Conservation (phyloP, 2,329 filamentous ascomycete species). For the Pseudopithomyces maydicus region DNA sequence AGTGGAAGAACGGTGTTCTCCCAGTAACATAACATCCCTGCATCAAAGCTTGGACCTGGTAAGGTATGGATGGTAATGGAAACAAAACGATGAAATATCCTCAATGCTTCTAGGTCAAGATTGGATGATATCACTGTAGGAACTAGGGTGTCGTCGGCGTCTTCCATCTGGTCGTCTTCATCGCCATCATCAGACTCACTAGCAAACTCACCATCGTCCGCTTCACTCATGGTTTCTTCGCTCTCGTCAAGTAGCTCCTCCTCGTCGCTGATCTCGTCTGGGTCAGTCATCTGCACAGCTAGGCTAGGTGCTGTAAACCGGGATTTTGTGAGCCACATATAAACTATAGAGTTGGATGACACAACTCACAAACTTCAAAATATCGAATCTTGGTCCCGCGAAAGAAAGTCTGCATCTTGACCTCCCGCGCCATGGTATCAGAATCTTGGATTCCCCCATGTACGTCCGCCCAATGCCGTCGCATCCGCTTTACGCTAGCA, state of each 20-base stretch:
- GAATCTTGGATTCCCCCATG: conserved; percentile 19
- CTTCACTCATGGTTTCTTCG: not conserved
- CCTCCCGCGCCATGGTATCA: conserved; percentile 15
- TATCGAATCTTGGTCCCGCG: conserved; percentile 45
- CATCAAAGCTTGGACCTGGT: conserved; percentile 16
- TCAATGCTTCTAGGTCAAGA: conserved; percentile 17
- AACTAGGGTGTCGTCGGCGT: not conserved
- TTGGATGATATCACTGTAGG: not conserved
- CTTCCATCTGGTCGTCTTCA: not conserved
- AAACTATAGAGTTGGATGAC: too few relatives aligned
- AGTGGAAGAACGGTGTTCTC: conserved; percentile 17
- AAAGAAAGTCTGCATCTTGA: conserved; percentile 46
- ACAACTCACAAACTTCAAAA: conserved; percentile 37
- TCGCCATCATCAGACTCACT: not conserved
- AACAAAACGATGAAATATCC: conserved; percentile 23
- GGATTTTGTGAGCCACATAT: not conserved
- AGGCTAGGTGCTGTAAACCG: not conserved
- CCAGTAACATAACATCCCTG: conserved; percentile 22
- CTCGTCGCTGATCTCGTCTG: not conserved
- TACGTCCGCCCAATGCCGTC: conserved; percentile 35
- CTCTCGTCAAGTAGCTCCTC: not conserved
- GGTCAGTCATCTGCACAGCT: not conserved
- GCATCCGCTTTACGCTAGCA: conserved; percentile 44
- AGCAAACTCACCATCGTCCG: not conserved
- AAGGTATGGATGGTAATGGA: conserved; percentile 14